These are phyloP conservation scores for Marchantia polymorpha DNA, from an alignment of 225 moss, liverwort and hornwort species.

Conservation along the genomic window DNA sequence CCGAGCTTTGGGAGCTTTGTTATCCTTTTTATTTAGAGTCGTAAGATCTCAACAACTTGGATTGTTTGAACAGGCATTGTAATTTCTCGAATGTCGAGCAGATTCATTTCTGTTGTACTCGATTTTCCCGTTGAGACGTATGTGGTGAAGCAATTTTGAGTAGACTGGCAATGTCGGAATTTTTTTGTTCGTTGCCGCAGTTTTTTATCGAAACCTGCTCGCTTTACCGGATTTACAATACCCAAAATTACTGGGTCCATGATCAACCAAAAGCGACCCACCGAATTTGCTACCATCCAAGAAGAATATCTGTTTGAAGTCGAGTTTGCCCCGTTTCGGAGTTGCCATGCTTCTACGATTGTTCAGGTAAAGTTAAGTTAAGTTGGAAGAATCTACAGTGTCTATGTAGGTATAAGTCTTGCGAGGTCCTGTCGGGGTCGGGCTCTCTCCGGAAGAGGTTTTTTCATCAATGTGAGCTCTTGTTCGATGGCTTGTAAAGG, in stretches of 20 bases:
- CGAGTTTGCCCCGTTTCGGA: slow-evolving; percentile 56
- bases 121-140: no score
- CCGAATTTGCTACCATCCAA: slow-evolving; percentile 34
- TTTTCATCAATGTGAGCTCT: not conserved
- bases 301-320: slow-evolving; percentile 66
- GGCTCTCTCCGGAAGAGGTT: not conserved
- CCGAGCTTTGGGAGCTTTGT: not conserved
- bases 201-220: not conserved
- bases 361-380: slow-evolving; percentile 43
- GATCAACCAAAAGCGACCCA: not conserved
- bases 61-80: not conserved
- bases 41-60: not conserved
- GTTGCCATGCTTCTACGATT: slow-evolving; percentile 84
- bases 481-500: no score
- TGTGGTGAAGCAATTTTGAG: not conserved
- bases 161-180: not conserved
- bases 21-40: not conserved
- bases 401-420: not conserved
- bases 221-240: not conserved
- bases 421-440: not conserved
- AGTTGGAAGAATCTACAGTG: not conserved
- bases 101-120: not conserved
- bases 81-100: not conserved
- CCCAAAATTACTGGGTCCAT: not conserved
- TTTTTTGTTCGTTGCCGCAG: not conserved